Percentiles rank a stretch among this genome's conserved stretches.
phyloP scores from a whole-genome alignment of 2,329 filamentous ascomycete genomes.

The Neofusicoccum kwambonambiense region DNA sequence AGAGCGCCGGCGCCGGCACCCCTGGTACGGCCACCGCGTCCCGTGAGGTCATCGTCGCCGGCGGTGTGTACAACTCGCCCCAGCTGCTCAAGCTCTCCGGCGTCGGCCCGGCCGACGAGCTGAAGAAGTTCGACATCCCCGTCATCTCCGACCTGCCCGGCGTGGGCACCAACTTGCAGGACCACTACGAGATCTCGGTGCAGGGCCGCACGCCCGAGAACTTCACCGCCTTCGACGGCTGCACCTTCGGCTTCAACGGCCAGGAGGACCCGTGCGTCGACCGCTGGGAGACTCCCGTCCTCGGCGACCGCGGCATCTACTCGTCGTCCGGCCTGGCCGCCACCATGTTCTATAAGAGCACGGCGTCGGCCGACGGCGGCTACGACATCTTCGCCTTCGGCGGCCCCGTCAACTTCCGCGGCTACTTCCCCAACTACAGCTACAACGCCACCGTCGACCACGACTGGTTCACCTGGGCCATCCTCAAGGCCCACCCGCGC shows the following conservation, averaged over 20 bases:
- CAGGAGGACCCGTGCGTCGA: constrained; percentile 43
- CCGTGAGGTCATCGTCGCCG: constrained; percentile 47
- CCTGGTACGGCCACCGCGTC: constrained; percentile 44
- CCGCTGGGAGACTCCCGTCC: constrained; percentile 38
- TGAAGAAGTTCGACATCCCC: constrained; percentile 53
- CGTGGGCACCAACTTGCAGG: constrained; percentile 64
- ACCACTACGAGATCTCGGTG: constrained; percentile 58
- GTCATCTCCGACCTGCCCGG: constrained; percentile 58
- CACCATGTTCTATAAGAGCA: constrained; percentile 41
- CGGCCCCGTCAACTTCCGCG: constrained; percentile 55
- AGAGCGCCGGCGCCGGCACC: constrained; percentile 31
- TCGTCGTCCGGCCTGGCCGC: constrained; percentile 54
- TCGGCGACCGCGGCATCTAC: constrained; percentile 40
- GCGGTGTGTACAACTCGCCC: constrained; percentile 61
- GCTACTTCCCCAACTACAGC: constrained; percentile 57
- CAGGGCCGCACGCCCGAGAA: constrained; percentile 46
- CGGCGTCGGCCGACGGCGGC: constrained; percentile 44
- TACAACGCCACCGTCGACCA: constrained; percentile 44
- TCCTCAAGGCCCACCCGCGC: constrained; percentile 62
- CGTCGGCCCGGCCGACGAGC: constrained; percentile 56
- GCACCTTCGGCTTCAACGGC: constrained; percentile 35
- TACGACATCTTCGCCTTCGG: constrained; percentile 58
- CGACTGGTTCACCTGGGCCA: constrained; percentile 50
- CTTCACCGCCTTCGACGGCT: constrained; percentile 36
- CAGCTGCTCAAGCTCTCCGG: constrained; percentile 65